These are phyloP conservation scores for Coniosporium apollinis DNA, from an alignment of 495 filamentous ascomycete species.

Conservation along the genomic window DNA sequence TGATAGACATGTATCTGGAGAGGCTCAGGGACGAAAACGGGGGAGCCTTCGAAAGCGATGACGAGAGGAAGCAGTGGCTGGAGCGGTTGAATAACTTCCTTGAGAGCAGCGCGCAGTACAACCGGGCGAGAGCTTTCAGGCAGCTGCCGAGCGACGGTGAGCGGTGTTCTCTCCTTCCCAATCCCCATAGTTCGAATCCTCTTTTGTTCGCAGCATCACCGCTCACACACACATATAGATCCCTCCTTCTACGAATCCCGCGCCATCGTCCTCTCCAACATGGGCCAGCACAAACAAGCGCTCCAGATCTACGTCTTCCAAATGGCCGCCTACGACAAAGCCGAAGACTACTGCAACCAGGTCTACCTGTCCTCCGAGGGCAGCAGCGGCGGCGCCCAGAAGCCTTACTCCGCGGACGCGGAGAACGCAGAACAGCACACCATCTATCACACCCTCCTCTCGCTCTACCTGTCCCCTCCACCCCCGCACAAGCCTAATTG, in stretches of 20 bases:
- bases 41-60: slow-evolving; percentile 27
- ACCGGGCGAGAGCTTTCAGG: slow-evolving; percentile 53
- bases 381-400: no score
- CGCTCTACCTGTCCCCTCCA: slow-evolving; percentile 77
- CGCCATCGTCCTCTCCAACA: slow-evolving; percentile 83
- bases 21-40: slow-evolving; percentile 31
- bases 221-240: slow-evolving; percentile 30
- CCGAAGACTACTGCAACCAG: slow-evolving; percentile 90
- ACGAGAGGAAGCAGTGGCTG: slow-evolving; percentile 38
- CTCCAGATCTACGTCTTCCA: slow-evolving; percentile 95
- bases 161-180: slow-evolving; percentile 12
- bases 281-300: slow-evolving; percentile 89
- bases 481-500: slow-evolving; percentile 56
- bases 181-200: background rate
- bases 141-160: slow-evolving; percentile 64
- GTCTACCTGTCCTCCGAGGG: slow-evolving; percentile 47
- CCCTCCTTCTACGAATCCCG: slow-evolving; percentile 76
- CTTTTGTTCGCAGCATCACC: no score
- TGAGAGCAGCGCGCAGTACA: slow-evolving; percentile 61
- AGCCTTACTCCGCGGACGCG: slow-evolving; percentile 23
- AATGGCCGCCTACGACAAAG: slow-evolving; percentile 68
- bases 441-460: slow-evolving; percentile 81
- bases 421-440: slow-evolving; percentile 45
- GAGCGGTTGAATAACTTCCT: slow-evolving; percentile 58
- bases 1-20: slow-evolving; percentile 61